These are phyloP conservation scores for Candida tetrigidarum DNA, from an alignment of 1,139 yeast genomes.

Conservation along the genomic window DNA sequence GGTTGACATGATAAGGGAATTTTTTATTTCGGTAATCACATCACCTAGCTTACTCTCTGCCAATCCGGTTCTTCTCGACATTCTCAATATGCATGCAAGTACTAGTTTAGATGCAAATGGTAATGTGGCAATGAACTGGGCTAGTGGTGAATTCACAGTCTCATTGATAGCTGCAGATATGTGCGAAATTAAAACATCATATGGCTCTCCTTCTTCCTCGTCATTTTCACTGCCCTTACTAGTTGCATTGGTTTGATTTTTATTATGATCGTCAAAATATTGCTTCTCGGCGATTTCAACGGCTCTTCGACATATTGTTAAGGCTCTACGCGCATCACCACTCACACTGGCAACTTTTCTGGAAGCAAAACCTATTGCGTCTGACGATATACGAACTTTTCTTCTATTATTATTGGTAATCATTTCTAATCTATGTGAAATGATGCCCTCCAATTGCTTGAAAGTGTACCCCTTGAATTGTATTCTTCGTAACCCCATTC, in stretches of 20 bases:
- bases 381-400: conserved; percentile 57
- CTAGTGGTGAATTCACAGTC: conserved; percentile 74
- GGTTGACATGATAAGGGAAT: conserved; percentile 23
- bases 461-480: conserved; percentile 90
- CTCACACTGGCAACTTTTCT: conserved; percentile 95
- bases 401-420: conserved; percentile 44
- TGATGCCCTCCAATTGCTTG: conserved; percentile 76
- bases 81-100: conserved; percentile 64
- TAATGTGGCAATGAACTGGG: conserved; percentile 59
- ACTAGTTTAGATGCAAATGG: conserved; percentile 75
- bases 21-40: conserved; percentile 74
- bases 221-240: conserved; percentile 21
- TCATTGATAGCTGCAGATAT: conserved; percentile 81
- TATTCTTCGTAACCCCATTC: conserved; percentile 86
- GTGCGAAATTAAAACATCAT: conserved; percentile 68
- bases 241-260: conserved; percentile 5
- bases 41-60: conserved; percentile 79
- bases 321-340: conserved; percentile 96
- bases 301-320: conserved; percentile 88
- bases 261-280: conserved; percentile 22
- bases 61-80: conserved; percentile 69
- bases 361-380: conserved; percentile 90
- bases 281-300: conserved; percentile 83
- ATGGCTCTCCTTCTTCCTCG: conserved; percentile 31
- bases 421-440: conserved; percentile 67